Percentiles rank a stretch among this genome's conserved stretches.
Conservation (phyloP, 768 basidiomycete species). For the Piloderma croceum region DNA sequence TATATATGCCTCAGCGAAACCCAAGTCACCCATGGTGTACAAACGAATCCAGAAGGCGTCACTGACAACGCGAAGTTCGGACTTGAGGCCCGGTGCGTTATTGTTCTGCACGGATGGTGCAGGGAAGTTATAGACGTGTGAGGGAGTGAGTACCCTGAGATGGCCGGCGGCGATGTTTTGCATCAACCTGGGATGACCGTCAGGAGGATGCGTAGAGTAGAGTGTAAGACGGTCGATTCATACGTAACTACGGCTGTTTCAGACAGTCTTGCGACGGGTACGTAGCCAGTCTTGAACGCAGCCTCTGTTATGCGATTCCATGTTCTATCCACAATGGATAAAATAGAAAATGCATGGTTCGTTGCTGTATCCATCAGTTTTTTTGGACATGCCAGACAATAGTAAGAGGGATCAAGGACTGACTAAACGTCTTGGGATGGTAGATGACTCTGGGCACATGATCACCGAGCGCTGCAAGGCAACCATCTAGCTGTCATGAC, state of each 20-base stretch:
- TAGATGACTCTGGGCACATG: no score
- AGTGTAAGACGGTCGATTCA: slow-evolving; percentile 15
- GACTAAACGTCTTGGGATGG: no score
- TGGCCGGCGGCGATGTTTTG: slow-evolving; percentile 41
- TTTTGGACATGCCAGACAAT: slow-evolving; percentile 15
- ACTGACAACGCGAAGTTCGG: slow-evolving; percentile 43
- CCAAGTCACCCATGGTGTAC: slow-evolving; percentile 58
- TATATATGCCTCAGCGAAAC: slow-evolving; percentile 76
- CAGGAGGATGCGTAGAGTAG: not conserved
- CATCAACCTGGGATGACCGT: slow-evolving; percentile 34
- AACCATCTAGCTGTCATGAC: no score
- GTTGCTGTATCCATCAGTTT: slow-evolving; percentile 37
- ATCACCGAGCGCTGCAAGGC: no score
- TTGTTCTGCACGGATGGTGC: slow-evolving; percentile 12
- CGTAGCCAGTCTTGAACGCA: slow-evolving; percentile 38
- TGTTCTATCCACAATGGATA: slow-evolving; percentile 34
- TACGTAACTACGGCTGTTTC: slow-evolving; percentile 44
- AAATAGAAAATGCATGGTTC: slow-evolving; percentile 41
- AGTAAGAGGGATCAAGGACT: not conserved
- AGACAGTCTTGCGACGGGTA: slow-evolving; percentile 36
- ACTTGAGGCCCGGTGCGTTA: slow-evolving; percentile 24
- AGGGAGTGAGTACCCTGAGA: slow-evolving; percentile 41
- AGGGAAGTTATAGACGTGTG: slow-evolving; percentile 42
- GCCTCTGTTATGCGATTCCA: slow-evolving; percentile 38
- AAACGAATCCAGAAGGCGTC: slow-evolving; percentile 57